A percentile compares a stretch with the other conserved stretches of the same genome.
phyloP scores from a whole-genome alignment of 2,329 filamentous ascomycete genomes.

The Laburnicola sp. region DNA sequence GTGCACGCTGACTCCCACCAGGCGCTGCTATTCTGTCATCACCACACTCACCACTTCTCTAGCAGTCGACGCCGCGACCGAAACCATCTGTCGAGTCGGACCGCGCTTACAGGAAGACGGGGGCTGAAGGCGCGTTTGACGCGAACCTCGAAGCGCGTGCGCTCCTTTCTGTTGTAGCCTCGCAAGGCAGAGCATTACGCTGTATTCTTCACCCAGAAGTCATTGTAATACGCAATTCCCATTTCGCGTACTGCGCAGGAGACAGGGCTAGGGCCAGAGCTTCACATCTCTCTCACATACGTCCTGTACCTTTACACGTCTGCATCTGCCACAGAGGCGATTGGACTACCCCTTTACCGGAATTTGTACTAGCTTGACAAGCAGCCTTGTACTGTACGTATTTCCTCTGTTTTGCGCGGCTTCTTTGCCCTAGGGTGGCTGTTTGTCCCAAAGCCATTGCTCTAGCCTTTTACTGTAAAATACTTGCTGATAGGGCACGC shows the following conservation, averaged over 20 bases:
- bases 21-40: neutral
- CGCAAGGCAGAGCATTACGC: slow-evolving; percentile 25
- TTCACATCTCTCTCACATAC: slow-evolving; percentile 35
- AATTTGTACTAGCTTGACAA: slow-evolving; percentile 34
- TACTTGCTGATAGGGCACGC: slow-evolving; percentile 41
- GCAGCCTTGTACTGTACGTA: slow-evolving; percentile 49
- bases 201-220: slow-evolving; percentile 22
- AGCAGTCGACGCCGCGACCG: too few relatives aligned
- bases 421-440: slow-evolving; percentile 18
- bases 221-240: slow-evolving; percentile 29
- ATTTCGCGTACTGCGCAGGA: slow-evolving; percentile 27
- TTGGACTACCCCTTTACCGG: slow-evolving; percentile 41
- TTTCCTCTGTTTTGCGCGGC: slow-evolving; percentile 39
- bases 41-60: neutral
- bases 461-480: slow-evolving; percentile 23
- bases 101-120: neutral
- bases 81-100: too few relatives aligned
- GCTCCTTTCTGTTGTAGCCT: slow-evolving; percentile 28
- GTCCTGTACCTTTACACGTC: slow-evolving; percentile 43
- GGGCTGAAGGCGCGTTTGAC: neutral
- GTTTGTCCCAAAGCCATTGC: slow-evolving; percentile 17
- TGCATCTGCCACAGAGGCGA: slow-evolving; percentile 47
- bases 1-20: too few relatives aligned
- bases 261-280: slow-evolving; percentile 26
- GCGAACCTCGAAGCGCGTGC: slow-evolving; percentile 3